Percentiles rank a stretch among this genome's conserved stretches.
Evolutionary conservation across 768 basidiomycete species (phyloP).

Genomic region (Polyporus arcularius): DNA sequence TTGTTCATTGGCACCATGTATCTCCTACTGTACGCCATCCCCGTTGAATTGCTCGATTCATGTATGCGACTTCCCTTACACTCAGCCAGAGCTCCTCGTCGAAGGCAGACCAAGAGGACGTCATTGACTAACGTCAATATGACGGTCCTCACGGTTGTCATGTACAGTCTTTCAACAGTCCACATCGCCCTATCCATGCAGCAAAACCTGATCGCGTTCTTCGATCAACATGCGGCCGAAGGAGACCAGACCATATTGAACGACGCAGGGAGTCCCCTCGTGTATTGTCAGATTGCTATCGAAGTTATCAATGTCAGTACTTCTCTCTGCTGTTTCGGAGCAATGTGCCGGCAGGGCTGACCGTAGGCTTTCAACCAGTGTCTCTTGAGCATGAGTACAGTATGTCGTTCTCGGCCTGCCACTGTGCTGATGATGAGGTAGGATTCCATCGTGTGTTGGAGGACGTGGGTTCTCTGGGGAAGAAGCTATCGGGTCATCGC

Average conservation of each 20-base stretch:
- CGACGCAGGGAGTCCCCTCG: not conserved
- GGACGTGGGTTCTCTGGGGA: slow-evolving; percentile 5
- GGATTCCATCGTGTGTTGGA: slow-evolving; percentile 4
- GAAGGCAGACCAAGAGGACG: not conserved
- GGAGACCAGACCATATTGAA: not conserved
- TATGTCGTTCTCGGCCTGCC: too few relatives aligned
- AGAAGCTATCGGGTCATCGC: not conserved
- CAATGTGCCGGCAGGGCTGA: too few relatives aligned
- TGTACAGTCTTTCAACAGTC: slow-evolving; percentile 1
- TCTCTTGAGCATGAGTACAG: not conserved
- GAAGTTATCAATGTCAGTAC: slow-evolving; percentile 2
- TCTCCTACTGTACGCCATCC: slow-evolving; percentile 1
- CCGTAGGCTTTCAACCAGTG: too few relatives aligned
- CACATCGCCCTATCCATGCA: not conserved
- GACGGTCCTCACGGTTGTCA: not conserved
- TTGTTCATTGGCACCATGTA: not conserved
- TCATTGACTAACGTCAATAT: not conserved
- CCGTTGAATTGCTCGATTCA: too few relatives aligned
- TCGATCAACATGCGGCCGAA: slow-evolving; percentile 4
- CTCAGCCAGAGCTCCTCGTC: not conserved
- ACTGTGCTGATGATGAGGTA: too few relatives aligned
- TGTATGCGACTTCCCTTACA: too few relatives aligned
- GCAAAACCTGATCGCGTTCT: slow-evolving; percentile 4
- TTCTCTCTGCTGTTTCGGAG: too few relatives aligned
- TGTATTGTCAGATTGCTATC: not conserved